A percentile compares a stretch with the other conserved stretches of the same genome.
phyloP scores from a whole-genome alignment of 1,284 basidiomycete species.

The Cutaneotrichosporon cyanovorans region DNA sequence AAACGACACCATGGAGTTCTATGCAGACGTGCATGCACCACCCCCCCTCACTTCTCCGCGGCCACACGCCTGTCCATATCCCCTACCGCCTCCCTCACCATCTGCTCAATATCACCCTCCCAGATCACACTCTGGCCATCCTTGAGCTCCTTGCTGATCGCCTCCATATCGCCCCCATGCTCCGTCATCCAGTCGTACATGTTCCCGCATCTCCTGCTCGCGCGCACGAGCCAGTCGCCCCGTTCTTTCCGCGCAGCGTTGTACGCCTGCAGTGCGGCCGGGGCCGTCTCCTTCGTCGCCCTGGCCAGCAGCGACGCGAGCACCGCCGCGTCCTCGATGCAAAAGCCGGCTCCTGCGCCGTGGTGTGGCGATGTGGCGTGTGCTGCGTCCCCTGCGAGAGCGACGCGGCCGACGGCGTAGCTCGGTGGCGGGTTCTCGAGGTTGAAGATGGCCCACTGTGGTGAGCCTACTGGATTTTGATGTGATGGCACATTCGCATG shows the following conservation, averaged over 20 bases:
- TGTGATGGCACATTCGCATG: too few relatives aligned
- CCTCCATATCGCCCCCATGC: constrained; percentile 12
- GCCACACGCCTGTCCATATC: neutral
- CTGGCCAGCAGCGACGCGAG: constrained; percentile 10
- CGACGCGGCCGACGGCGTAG: constrained; percentile 8
- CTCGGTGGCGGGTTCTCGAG: constrained; percentile 8
- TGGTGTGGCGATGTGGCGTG: constrained; percentile 21
- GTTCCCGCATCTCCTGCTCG: constrained; percentile 10
- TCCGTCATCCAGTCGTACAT: constrained; percentile 19
- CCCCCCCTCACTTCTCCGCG: too few relatives aligned
- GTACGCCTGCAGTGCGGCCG: constrained; percentile 11
- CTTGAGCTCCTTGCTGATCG: constrained; percentile 11
- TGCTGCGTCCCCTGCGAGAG: constrained; percentile 17
- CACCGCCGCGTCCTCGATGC: constrained; percentile 18
- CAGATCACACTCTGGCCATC: constrained; percentile 10
- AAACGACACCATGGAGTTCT: too few relatives aligned
- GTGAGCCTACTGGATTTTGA: neutral
- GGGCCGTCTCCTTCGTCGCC: neutral
- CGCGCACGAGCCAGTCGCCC: constrained; percentile 15
- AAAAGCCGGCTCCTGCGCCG: constrained; percentile 20
- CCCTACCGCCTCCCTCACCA: neutral
- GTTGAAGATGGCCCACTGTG: constrained; percentile 20
- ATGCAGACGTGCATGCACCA: too few relatives aligned
- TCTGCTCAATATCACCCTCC: constrained; percentile 4
- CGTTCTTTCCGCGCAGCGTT: constrained; percentile 11